Percentiles rank a stretch among this genome's conserved stretches.
phyloP scores from a whole-genome alignment of 331 rosid genomes.

The Quercus lobata region DNA sequence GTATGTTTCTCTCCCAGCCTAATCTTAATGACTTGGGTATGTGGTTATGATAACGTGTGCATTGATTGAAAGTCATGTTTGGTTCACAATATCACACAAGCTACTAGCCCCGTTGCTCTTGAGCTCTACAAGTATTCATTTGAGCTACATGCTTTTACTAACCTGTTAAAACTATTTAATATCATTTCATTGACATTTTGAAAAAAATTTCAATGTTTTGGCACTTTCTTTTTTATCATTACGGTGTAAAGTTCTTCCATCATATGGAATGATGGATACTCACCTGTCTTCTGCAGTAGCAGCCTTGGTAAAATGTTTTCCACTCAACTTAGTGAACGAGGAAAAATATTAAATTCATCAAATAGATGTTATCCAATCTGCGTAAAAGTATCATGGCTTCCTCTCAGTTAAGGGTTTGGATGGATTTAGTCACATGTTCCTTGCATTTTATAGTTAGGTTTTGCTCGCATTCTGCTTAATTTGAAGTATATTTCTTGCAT shows the following conservation, averaged over 20 bases:
- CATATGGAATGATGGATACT: not conserved
- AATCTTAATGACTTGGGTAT: conserved; percentile 14
- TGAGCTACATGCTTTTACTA: not conserved
- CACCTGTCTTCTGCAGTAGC: not conserved
- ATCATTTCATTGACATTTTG: not conserved
- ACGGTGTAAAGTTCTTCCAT: not conserved
- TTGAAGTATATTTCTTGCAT: not conserved
- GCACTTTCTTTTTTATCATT: too few species aligned
- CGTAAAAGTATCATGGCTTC: not conserved
- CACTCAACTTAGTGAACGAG: not conserved
- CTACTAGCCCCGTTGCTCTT: not conserved
- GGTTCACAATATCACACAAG: conserved; percentile 4
- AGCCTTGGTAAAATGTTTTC: not conserved
- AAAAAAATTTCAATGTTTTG: not conserved
- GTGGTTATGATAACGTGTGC: conserved; percentile 6
- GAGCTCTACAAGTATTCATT: not conserved
- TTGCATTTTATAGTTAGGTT: not conserved
- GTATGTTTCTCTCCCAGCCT: conserved; percentile 46
- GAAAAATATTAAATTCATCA: not conserved
- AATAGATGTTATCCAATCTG: too few species aligned
- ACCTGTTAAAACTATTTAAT: not conserved
- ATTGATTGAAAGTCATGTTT: conserved; percentile 10
- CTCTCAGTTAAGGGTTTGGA: conserved; percentile 1
- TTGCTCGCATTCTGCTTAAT: not conserved
- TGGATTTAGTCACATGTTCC: not conserved